Percentiles rank a stretch among this genome's conserved stretches.
Conservation (phyloP, 371 early-diverging fungal genomes). For the Cokeromyces recurvatus region DNA sequence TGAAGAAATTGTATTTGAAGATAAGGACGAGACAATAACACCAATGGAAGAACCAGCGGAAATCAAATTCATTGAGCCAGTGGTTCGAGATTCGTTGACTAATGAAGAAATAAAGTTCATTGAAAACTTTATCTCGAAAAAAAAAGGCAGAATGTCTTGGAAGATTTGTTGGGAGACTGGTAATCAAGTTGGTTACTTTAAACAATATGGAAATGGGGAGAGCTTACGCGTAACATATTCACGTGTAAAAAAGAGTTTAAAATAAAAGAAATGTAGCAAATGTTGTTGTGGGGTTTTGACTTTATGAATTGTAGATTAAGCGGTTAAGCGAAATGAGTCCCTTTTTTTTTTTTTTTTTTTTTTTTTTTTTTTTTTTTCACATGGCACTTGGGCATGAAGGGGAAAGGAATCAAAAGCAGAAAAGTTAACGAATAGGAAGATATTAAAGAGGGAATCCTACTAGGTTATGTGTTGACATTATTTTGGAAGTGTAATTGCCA, state of each 20-base stretch:
- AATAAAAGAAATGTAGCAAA: slow-evolving; percentile 3
- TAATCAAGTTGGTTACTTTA: slow-evolving; percentile 3
- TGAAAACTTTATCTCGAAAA: slow-evolving; percentile 9
- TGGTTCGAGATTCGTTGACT: background rate
- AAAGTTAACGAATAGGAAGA: too few relatives aligned
- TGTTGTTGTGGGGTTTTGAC: slow-evolving; percentile 1
- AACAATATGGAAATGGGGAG: slow-evolving; percentile 4
- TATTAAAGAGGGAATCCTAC: too few relatives aligned
- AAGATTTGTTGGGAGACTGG: slow-evolving; percentile 9
- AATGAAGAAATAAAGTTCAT: slow-evolving; percentile 2
- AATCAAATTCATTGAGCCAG: slow-evolving; percentile 4
- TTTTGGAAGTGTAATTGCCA: too few relatives aligned
- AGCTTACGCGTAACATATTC: slow-evolving; percentile 4
- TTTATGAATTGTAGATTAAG: slow-evolving; percentile 3
- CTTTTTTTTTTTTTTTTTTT: slow-evolving; percentile 2
- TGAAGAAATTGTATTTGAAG: slow-evolving; percentile 4
- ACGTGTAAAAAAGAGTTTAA: slow-evolving; percentile 2
- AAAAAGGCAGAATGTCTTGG: slow-evolving; percentile 8
- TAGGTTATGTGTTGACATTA: too few relatives aligned
- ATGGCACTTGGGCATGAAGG: too few relatives aligned
- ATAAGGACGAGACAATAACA: slow-evolving; percentile 2
- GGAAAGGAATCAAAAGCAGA: too few relatives aligned
- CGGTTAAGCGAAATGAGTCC: slow-evolving; percentile 5
- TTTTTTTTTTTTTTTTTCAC: slow-evolving; percentile 3
- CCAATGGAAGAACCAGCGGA: slow-evolving; percentile 6